phyloP scores from a whole-genome alignment of 1,139 yeast species.

The Tardiomyces depauwii region DNA sequence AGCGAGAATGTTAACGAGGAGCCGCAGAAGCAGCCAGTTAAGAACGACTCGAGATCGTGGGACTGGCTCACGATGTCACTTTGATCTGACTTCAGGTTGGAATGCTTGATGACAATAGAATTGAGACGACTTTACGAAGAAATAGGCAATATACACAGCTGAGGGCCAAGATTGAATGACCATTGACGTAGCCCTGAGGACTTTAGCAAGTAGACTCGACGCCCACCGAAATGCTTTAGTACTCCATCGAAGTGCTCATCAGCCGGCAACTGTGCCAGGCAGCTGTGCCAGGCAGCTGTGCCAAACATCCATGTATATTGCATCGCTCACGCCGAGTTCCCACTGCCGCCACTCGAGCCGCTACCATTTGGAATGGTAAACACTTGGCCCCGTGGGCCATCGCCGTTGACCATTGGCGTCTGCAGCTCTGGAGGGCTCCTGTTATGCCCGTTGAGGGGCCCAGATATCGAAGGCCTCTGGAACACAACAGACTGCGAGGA shows the following conservation, averaged over 20 bases:
- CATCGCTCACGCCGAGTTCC: background rate
- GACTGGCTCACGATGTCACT: slow-evolving; percentile 27
- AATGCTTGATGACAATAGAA: background rate
- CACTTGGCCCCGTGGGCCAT: background rate
- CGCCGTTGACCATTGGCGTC: background rate
- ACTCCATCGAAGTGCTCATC: too few relatives aligned
- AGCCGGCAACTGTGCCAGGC: background rate
- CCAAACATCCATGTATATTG: background rate
- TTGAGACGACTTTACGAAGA: background rate
- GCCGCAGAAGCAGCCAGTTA: background rate
- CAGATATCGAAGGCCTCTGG: background rate
- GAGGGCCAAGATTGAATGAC: too few relatives aligned
- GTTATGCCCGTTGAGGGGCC: background rate
- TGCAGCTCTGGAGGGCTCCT: background rate
- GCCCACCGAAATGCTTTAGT: too few relatives aligned
- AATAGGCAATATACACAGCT: background rate
- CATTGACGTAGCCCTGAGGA: background rate
- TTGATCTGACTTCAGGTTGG: slow-evolving; percentile 6
- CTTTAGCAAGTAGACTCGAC: too few relatives aligned
- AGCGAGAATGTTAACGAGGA: background rate
- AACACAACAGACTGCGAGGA: slow-evolving; percentile 4
- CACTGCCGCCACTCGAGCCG: background rate
- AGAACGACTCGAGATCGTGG: slow-evolving; percentile 12
- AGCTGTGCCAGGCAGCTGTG: background rate
- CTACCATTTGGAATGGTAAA: background rate